These are phyloP conservation scores for Cicer yamashitae DNA, from an alignment of 306 rosid species.

Conservation along the genomic window DNA sequence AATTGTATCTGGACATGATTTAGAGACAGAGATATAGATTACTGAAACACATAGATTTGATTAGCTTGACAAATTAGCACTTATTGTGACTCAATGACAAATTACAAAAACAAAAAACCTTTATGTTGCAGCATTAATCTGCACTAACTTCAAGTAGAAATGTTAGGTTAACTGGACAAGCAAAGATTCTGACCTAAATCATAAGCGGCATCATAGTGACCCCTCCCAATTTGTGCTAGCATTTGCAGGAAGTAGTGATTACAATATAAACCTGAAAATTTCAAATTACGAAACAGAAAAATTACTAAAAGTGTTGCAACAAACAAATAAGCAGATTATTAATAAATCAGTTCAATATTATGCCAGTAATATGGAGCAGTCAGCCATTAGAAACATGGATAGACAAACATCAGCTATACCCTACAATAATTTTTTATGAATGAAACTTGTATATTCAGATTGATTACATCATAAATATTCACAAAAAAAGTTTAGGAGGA, in stretches of 20 bases:
- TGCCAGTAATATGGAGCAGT: background rate
- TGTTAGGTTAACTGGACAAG: background rate
- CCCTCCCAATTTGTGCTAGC: constrained; percentile 83
- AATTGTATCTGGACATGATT: constrained; percentile 64
- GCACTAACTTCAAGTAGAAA: constrained; percentile 15
- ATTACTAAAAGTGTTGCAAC: constrained; percentile 19
- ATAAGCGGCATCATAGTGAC: constrained; percentile 70
- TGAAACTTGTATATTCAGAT: background rate
- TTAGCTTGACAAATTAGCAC: too few relatives aligned
- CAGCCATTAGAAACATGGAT: background rate
- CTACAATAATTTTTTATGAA: constrained; percentile 13
- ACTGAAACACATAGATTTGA: background rate
- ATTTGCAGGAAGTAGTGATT: constrained; percentile 92
- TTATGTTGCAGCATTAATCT: constrained; percentile 19
- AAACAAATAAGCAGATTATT: constrained; percentile 14
- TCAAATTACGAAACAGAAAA: constrained; percentile 33
- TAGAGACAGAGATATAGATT: background rate
- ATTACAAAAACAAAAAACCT: constrained; percentile 22
- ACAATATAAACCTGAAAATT: constrained; percentile 75
- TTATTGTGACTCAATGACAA: constrained; percentile 14
- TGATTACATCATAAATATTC: background rate
- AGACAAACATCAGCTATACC: background rate
- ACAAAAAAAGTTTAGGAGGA: background rate
- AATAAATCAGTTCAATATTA: constrained; percentile 21
- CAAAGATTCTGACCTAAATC: constrained; percentile 67